These are phyloP conservation scores for Selaginella tamariscina DNA, from an alignment of 75 land plant genomes.

Conservation along the genomic window DNA sequence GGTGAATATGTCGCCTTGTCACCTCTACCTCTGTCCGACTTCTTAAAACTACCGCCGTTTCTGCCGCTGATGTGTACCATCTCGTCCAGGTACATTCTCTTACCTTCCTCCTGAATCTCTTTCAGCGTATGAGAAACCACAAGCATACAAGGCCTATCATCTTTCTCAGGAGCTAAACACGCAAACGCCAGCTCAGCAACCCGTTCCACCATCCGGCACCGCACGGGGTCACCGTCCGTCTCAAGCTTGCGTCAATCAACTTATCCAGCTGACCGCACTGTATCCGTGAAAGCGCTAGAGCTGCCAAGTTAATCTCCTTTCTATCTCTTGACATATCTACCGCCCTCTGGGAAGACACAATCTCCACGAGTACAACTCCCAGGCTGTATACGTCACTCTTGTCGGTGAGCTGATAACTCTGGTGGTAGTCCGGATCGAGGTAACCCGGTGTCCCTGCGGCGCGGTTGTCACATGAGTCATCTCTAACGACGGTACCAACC, in stretches of 20 bases:
- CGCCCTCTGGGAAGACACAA: not conserved
- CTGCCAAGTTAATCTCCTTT: slow-evolving; percentile 10
- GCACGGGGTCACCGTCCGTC: not conserved
- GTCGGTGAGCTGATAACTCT: not conserved
- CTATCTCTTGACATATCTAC: slow-evolving; percentile 5
- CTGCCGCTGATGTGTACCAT: not conserved
- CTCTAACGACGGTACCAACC: not conserved
- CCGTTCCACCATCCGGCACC: not conserved
- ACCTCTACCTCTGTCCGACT: not conserved
- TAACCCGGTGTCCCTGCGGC: slow-evolving; percentile 5
- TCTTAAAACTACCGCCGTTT: not conserved
- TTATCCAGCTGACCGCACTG: slow-evolving; percentile 1
- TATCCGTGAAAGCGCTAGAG: not conserved
- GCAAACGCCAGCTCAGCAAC: slow-evolving; percentile 57
- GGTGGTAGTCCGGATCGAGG: not conserved
- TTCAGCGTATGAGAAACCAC: slow-evolving; percentile 27
- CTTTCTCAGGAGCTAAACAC: slow-evolving; percentile 49
- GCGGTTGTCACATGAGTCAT: not conserved
- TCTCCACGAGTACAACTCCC: not conserved
- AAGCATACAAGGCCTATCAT: slow-evolving; percentile 51
- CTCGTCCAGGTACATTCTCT: not conserved
- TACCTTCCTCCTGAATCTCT: not conserved
- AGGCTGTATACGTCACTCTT: slow-evolving; percentile 8
- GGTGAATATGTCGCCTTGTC: not conserved
- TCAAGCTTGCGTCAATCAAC: not conserved